These are phyloP conservation scores for Hyparrhenia diplandra DNA, from an alignment of 176 grass and related monocot species.

Conservation along the genomic window DNA sequence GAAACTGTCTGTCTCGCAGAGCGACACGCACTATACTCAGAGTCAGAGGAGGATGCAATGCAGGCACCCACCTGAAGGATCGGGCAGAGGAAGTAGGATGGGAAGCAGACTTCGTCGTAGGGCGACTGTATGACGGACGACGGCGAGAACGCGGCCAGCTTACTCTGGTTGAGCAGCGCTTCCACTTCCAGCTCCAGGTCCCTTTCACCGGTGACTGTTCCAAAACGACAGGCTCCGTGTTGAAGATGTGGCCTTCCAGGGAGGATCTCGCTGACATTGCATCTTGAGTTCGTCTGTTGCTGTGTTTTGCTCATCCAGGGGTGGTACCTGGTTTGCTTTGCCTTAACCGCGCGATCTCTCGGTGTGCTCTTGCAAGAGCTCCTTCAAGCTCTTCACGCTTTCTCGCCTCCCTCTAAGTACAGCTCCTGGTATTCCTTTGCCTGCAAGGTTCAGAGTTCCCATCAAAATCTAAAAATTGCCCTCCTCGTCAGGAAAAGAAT, in stretches of 20 bases:
- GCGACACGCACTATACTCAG: background rate
- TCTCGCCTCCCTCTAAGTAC: slow-evolving; percentile 40
- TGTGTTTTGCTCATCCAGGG: background rate
- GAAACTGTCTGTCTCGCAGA: background rate
- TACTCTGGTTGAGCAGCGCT: slow-evolving; percentile 22
- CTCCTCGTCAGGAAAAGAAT: no score
- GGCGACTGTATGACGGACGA: slow-evolving; percentile 32
- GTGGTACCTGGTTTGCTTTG: background rate
- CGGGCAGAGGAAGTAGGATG: slow-evolving; percentile 64
- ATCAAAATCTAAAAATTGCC: background rate
- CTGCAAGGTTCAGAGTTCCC: slow-evolving; percentile 33
- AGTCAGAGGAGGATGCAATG: background rate
- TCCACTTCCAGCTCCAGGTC: background rate
- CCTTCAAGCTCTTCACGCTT: slow-evolving; percentile 55
- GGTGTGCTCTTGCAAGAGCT: slow-evolving; percentile 42
- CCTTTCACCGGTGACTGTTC: background rate
- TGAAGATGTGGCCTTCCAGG: background rate
- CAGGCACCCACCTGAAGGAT: slow-evolving; percentile 43
- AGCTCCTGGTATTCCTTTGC: slow-evolving; percentile 34
- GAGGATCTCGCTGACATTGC: background rate
- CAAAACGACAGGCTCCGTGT: background rate
- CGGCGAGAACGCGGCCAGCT: slow-evolving; percentile 25
- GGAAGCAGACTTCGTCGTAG: slow-evolving; percentile 12
- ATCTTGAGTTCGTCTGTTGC: slow-evolving; percentile 14
- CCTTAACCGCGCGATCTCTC: slow-evolving; percentile 13